phyloP scores from a whole-genome alignment of 805 yeast species.

The Candida bentonensis region DNA sequence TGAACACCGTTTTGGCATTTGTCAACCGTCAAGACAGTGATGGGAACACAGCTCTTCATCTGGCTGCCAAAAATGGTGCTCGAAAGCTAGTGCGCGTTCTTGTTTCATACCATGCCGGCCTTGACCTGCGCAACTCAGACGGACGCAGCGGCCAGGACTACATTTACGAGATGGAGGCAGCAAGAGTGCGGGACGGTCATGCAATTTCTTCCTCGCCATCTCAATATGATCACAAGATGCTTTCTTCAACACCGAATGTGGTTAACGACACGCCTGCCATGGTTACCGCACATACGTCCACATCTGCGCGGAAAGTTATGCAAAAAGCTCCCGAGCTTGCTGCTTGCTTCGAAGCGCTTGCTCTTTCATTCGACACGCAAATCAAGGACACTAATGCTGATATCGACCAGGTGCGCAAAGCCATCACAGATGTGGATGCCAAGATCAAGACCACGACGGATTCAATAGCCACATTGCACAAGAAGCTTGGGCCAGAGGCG shows the following conservation, averaged over 20 bases:
- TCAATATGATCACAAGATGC: neutral
- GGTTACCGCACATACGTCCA: neutral
- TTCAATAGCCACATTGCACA: constrained; percentile 18
- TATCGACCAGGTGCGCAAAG: constrained; percentile 31
- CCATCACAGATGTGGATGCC: constrained; percentile 27
- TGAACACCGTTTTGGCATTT: constrained; percentile 34
- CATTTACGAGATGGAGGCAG: constrained; percentile 20
- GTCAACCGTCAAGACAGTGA: constrained; percentile 62
- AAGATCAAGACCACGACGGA: constrained; percentile 26
- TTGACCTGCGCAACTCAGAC: constrained; percentile 27
- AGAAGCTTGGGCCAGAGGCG: constrained; percentile 19
- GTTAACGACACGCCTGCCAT: neutral
- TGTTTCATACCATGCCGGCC: constrained; percentile 33
- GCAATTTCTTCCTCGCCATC: neutral
- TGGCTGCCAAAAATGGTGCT: constrained; percentile 50
- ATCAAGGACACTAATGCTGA: constrained; percentile 42
- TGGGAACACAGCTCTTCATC: constrained; percentile 78
- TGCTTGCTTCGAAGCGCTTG: constrained; percentile 22
- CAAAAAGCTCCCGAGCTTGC: constrained; percentile 17
- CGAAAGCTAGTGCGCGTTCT: constrained; percentile 30
- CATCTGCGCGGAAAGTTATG: neutral
- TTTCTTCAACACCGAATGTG: neutral
- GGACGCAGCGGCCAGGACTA: constrained; percentile 27
- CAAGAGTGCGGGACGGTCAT: neutral
- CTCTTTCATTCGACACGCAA: constrained; percentile 39